A percentile compares a stretch with the other conserved stretches of the same genome.
Conservation (phyloP, 1,284 basidiomycete genomes). For the Agaricales sp. region DNA sequence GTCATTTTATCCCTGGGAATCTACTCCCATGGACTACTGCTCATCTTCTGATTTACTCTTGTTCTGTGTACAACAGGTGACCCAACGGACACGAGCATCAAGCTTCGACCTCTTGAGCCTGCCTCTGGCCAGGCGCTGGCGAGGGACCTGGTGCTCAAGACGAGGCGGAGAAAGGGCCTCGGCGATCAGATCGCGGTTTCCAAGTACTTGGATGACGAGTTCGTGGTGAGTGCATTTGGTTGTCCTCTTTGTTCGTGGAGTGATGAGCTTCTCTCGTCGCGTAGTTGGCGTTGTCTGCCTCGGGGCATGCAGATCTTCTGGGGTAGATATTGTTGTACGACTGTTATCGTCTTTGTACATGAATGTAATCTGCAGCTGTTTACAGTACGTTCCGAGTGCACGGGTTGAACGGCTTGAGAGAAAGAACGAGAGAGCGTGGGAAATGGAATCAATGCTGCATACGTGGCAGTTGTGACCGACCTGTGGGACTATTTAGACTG, state of each 20-base stretch:
- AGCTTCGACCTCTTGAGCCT: conserved; percentile 91
- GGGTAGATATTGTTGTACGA: conserved; percentile 43
- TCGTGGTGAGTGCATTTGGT: conserved; percentile 54
- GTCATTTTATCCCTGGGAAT: conserved; percentile 18
- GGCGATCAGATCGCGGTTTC: conserved; percentile 91
- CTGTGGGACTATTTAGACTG: conserved; percentile 9
- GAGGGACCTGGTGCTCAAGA: conserved; percentile 92
- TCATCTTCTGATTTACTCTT: conserved; percentile 17
- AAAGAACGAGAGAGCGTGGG: conserved; percentile 19
- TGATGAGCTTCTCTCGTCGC: conserved; percentile 8
- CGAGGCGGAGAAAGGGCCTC: conserved; percentile 89
- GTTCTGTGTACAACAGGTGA: conserved; percentile 47
- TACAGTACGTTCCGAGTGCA: conserved; percentile 4
- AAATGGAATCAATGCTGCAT: conserved; percentile 16
- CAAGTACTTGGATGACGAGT: conserved; percentile 91
- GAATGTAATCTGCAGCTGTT: conserved; percentile 5
- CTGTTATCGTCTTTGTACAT: conserved; percentile 9
- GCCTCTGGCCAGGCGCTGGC: conserved; percentile 91
- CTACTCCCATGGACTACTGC: conserved; percentile 9
- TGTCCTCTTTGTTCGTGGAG: conserved; percentile 17
- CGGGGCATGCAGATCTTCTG: conserved; percentile 82
- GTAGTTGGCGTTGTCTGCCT: conserved; percentile 81
- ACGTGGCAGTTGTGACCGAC: conserved; percentile 31
- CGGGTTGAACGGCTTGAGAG: conserved; percentile 11
- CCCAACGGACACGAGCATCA: conserved; percentile 92